These are phyloP conservation scores for Globisporangium heterothallicum DNA, from an alignment of 352 stramenopile species.

Conservation along the genomic window DNA sequence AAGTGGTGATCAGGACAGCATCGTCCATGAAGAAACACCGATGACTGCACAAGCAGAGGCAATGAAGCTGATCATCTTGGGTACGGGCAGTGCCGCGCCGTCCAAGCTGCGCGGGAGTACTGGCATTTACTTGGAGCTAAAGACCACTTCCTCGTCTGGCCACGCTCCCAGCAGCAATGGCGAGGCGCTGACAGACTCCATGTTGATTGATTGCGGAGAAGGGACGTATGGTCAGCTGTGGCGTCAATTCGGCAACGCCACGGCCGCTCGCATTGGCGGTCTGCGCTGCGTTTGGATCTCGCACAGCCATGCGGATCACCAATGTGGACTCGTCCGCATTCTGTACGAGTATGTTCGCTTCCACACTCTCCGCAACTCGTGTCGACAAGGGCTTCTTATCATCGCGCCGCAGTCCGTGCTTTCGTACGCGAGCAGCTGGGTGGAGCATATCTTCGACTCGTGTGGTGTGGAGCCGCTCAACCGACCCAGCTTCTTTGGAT, in stretches of 20 bases:
- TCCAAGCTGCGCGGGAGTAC: slow-evolving; percentile 97
- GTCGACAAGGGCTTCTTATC: slow-evolving; percentile 25
- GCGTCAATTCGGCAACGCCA: slow-evolving; percentile 42
- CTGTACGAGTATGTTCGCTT: slow-evolving; percentile 57
- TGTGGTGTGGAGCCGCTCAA: neutral
- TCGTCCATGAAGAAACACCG: neutral
- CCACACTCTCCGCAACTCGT: slow-evolving; percentile 7
- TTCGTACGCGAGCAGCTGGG: slow-evolving; percentile 47
- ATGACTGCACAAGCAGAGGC: neutral
- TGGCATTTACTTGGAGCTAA: slow-evolving; percentile 86
- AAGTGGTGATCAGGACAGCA: neutral
- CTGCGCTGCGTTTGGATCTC: slow-evolving; percentile 95
- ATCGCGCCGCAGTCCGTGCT: slow-evolving; percentile 53
- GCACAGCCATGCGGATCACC: slow-evolving; percentile 96
- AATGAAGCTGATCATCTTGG: slow-evolving; percentile 85
- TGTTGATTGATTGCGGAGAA: slow-evolving; percentile 95
- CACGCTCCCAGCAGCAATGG: slow-evolving; percentile 3
- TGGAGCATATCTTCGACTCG: slow-evolving; percentile 17
- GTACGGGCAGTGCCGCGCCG: slow-evolving; percentile 93
- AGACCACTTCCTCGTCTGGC: neutral
- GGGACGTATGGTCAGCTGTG: slow-evolving; percentile 91
- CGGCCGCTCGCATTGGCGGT: slow-evolving; percentile 31
- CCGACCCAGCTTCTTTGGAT: slow-evolving; percentile 14
- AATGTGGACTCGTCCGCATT: slow-evolving; percentile 92
- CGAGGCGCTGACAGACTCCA: slow-evolving; percentile 18